Evolutionary conservation across 768 basidiomycete species (phyloP).

Genomic region (Mycena belliarum): DNA sequence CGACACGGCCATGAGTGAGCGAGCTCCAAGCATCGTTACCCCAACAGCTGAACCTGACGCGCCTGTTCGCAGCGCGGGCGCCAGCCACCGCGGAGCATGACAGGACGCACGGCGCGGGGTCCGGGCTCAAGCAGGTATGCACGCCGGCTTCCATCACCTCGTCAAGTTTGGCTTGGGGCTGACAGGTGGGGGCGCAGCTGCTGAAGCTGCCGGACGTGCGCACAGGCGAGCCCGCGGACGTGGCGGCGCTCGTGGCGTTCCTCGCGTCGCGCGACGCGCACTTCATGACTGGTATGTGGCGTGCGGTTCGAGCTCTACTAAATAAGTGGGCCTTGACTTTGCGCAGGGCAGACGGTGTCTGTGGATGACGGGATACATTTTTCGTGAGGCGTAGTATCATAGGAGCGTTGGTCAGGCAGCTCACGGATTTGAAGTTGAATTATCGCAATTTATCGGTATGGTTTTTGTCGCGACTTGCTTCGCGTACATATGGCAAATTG

Average conservation of each 20-base stretch:
- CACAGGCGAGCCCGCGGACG: conserved; percentile 19
- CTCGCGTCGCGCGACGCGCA: conserved; percentile 28
- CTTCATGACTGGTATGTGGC: conserved; percentile 26
- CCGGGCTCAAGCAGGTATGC: neutral
- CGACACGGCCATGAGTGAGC: conserved; percentile 32
- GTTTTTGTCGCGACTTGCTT: no score
- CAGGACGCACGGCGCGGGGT: conserved; percentile 4
- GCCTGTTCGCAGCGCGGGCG: no score
- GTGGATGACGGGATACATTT: conserved; percentile 11
- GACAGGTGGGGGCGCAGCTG: neutral
- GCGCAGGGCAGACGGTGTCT: conserved; percentile 5
- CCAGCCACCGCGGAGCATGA: neutral
- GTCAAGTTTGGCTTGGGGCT: neutral
- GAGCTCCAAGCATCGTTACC: neutral
- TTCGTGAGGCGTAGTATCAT: no score
- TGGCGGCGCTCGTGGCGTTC: conserved; percentile 26
- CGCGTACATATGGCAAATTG: no score
- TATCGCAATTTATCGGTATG: no score
- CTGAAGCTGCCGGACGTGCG: conserved; percentile 4
- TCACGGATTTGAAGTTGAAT: no score
- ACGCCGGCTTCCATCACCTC: no score
- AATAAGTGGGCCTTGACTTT: neutral
- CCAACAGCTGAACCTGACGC: no score
- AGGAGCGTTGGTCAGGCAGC: no score
- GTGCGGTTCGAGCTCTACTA: no score